Conservation (phyloP, 163 green algal species). For the Prototheca wickerhamii region DNA sequence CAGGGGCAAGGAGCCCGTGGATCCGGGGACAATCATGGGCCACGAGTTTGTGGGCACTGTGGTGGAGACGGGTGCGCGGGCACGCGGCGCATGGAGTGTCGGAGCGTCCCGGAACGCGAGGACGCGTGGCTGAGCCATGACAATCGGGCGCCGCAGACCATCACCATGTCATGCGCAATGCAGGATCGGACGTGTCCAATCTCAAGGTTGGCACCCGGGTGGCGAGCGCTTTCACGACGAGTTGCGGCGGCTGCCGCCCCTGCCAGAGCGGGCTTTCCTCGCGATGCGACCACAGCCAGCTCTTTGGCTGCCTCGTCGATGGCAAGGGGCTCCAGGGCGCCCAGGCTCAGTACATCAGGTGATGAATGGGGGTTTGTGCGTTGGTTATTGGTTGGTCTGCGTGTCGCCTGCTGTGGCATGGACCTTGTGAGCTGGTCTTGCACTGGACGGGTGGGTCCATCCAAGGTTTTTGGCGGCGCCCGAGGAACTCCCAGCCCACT, state of each 20-base stretch:
- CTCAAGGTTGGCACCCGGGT: slow-evolving; percentile 37
- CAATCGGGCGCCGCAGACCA: too few relatives aligned
- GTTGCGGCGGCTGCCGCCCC: slow-evolving; percentile 40
- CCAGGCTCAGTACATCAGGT: slow-evolving; percentile 41
- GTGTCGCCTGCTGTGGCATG: background rate
- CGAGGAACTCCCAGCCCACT: background rate
- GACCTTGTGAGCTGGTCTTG: too few relatives aligned
- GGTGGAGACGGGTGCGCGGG: slow-evolving; percentile 27
- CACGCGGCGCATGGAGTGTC: background rate
- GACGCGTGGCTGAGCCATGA: too few relatives aligned
- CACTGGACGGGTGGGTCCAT: too few relatives aligned
- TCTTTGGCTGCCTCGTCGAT: slow-evolving; percentile 52
- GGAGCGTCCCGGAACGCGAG: too few relatives aligned
- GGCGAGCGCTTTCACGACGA: slow-evolving; percentile 54
- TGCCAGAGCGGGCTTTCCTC: slow-evolving; percentile 32
- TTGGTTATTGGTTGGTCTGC: too few relatives aligned
- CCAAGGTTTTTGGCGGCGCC: too few relatives aligned
- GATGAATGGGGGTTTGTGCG: too few relatives aligned
- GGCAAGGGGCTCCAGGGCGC: slow-evolving; percentile 44
- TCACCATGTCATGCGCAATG: too few relatives aligned
- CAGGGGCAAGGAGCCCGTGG: slow-evolving; percentile 37
- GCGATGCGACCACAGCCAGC: slow-evolving; percentile 29
- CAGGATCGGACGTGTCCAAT: background rate
- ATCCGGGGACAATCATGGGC: slow-evolving; percentile 38
- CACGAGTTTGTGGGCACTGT: slow-evolving; percentile 55